A percentile compares a stretch with the other conserved stretches of the same genome.
Conservation (phyloP, 1,284 basidiomycete species). For the Sporisorium reilianum region DNA sequence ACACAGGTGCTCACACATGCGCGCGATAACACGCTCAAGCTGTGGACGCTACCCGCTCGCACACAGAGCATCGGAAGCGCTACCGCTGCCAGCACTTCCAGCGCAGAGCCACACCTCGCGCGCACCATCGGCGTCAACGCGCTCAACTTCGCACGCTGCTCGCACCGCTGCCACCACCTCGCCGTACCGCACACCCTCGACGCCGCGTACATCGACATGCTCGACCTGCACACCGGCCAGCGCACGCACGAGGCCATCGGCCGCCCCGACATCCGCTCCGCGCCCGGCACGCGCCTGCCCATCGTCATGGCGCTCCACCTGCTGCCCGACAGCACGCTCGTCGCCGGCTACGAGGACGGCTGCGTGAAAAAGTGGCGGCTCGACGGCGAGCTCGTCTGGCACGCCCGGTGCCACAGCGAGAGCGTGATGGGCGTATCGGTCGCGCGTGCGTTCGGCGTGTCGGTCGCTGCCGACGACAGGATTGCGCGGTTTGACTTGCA, state of each 20-base stretch:
- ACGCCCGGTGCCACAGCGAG: constrained; percentile 26
- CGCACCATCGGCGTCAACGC: constrained; percentile 86
- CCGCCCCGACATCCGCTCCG: constrained; percentile 22
- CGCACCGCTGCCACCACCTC: constrained; percentile 74
- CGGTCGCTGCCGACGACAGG: constrained; percentile 47
- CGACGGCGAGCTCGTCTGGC: constrained; percentile 14
- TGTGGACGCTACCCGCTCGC: constrained; percentile 72
- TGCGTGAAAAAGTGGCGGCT: constrained; percentile 71
- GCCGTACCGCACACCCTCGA: constrained; percentile 88
- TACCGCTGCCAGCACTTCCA: constrained; percentile 73
- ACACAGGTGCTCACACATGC: constrained; percentile 83
- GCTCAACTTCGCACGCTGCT: constrained; percentile 88
- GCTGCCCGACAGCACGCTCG: constrained; percentile 70
- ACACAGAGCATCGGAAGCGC: constrained; percentile 67
- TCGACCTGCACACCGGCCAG: constrained; percentile 76
- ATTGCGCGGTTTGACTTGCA: constrained; percentile 25
- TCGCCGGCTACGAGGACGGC: constrained; percentile 85
- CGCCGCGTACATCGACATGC: constrained; percentile 86
- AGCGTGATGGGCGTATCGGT: constrained; percentile 31
- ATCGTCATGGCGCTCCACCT: constrained; percentile 88
- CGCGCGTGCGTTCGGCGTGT: constrained; percentile 14
- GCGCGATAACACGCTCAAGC: constrained; percentile 83
- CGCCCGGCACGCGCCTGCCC: constrained; percentile 63
- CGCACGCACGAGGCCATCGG: constrained; percentile 81
- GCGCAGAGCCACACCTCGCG: too few relatives aligned